These are phyloP conservation scores for Casuarina equisetifolia DNA, from an alignment of 306 rosid species.

Conservation along the genomic window DNA sequence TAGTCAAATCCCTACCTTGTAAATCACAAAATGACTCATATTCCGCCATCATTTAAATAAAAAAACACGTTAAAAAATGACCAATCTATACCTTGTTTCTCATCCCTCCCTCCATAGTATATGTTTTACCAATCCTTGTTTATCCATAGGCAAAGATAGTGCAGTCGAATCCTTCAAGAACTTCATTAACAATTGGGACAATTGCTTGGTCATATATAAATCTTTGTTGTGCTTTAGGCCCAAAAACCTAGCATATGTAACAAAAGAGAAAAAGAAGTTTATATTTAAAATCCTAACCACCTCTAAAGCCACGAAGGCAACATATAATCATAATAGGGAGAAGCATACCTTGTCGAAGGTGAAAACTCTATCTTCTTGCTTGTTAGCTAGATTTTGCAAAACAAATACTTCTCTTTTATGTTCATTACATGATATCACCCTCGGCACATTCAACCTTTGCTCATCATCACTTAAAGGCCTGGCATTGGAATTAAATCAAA, in stretches of 20 bases:
- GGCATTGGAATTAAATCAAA: slow-evolving; percentile 14
- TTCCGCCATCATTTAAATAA: background rate
- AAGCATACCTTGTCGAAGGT: slow-evolving; percentile 83
- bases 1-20: slow-evolving; percentile 80
- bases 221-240: slow-evolving; percentile 89
- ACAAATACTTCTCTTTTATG: slow-evolving; percentile 80
- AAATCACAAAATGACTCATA: background rate
- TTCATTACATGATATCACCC: slow-evolving; percentile 77
- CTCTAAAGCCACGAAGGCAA: background rate
- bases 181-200: slow-evolving; percentile 89
- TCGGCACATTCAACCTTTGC: slow-evolving; percentile 50
- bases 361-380: slow-evolving; percentile 80
- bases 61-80: background rate
- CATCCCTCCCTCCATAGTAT: slow-evolving; percentile 99
- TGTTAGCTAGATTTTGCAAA: slow-evolving; percentile 71
- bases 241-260: slow-evolving; percentile 64
- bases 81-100: slow-evolving; percentile 65
- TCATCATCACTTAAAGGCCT: slow-evolving; percentile 92
- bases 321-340: background rate
- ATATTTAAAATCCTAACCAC: background rate
- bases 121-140: slow-evolving; percentile 96
- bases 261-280: background rate
- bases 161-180: slow-evolving; percentile 94
- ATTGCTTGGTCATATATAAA: slow-evolving; percentile 92
- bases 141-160: slow-evolving; percentile 97